Conservation (phyloP, 768 basidiomycete genomes). For the Lactarius indigo region DNA sequence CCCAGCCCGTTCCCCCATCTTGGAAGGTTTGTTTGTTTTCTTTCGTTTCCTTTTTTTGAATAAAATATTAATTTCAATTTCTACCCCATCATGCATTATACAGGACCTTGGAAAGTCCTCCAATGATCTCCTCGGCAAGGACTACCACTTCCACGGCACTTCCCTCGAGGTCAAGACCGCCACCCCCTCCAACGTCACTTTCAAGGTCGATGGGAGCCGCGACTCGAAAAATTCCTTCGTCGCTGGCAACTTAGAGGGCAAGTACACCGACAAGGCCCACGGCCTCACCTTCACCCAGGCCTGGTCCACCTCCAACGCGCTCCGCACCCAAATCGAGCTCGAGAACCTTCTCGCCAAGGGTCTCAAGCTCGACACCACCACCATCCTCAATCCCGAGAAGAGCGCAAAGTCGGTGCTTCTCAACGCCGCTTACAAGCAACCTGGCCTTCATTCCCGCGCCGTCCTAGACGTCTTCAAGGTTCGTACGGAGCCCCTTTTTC, state of each 20-base stretch:
- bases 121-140: constrained; percentile 89
- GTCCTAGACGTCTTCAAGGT: constrained; percentile 94
- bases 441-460: constrained; percentile 88
- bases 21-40: constrained; percentile 80
- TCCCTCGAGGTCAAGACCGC: constrained; percentile 84
- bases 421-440: constrained; percentile 91
- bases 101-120: constrained; percentile 97
- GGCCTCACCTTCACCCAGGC: constrained; percentile 92
- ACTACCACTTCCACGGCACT: constrained; percentile 77
- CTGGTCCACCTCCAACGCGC: constrained; percentile 93
- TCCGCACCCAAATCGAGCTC: constrained; percentile 89
- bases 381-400: constrained; percentile 83
- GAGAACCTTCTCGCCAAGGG: constrained; percentile 98
- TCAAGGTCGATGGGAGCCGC: constrained; percentile 87
- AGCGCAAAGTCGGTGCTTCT: constrained; percentile 80
- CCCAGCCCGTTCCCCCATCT: constrained; percentile 94
- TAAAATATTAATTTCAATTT: background rate
- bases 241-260: constrained; percentile 90
- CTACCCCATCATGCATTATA: constrained; percentile 11
- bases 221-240: constrained; percentile 74
- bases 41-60: background rate
- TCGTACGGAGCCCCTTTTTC: constrained; percentile 25
- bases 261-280: constrained; percentile 87
- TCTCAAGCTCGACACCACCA: constrained; percentile 89
- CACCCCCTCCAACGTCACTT: constrained; percentile 84